Evolutionary conservation across 495 filamentous ascomycete genomes (phyloP).

Genomic region (Beverwykella pulmonaria): DNA sequence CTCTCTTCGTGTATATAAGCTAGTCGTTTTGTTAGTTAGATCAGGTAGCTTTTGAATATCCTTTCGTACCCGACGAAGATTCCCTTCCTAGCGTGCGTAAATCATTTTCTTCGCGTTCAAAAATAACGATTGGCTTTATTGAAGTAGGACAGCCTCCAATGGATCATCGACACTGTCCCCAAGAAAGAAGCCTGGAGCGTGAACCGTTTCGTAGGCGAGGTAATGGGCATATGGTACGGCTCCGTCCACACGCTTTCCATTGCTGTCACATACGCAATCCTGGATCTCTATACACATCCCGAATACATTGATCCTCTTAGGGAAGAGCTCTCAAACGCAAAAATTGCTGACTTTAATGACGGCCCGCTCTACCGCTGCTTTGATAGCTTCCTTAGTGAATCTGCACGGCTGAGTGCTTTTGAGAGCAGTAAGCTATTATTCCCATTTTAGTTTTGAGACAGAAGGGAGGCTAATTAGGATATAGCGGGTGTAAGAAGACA

Average conservation of each 20-base stretch:
- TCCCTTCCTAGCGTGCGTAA: too few relatives aligned
- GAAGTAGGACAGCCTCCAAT: slow-evolving; percentile 4
- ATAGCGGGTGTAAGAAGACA: slow-evolving; percentile 5
- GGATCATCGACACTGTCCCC: slow-evolving; percentile 7
- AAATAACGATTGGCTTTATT: too few relatives aligned
- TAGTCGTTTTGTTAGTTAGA: too few relatives aligned
- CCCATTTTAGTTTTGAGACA: too few relatives aligned
- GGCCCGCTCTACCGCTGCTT: too few relatives aligned
- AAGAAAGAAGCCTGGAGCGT: background rate
- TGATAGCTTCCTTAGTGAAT: slow-evolving; percentile 8
- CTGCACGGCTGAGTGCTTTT: slow-evolving; percentile 11
- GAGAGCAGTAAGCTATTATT: slow-evolving; percentile 9
- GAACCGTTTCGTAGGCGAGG: slow-evolving; percentile 2
- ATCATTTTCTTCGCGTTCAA: too few relatives aligned
- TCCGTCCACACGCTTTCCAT: slow-evolving; percentile 4
- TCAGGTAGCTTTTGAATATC: too few relatives aligned
- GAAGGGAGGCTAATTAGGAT: too few relatives aligned
- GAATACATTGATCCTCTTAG: slow-evolving; percentile 2
- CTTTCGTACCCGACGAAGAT: too few relatives aligned
- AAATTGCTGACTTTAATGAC: background rate
- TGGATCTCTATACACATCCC: slow-evolving; percentile 1
- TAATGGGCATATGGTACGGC: slow-evolving; percentile 14
- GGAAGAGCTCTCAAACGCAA: background rate
- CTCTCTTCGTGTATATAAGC: too few relatives aligned
- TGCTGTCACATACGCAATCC: background rate